phyloP scores from a whole-genome alignment of 2,329 filamentous ascomycete genomes.

The Diaporthe sp. region DNA sequence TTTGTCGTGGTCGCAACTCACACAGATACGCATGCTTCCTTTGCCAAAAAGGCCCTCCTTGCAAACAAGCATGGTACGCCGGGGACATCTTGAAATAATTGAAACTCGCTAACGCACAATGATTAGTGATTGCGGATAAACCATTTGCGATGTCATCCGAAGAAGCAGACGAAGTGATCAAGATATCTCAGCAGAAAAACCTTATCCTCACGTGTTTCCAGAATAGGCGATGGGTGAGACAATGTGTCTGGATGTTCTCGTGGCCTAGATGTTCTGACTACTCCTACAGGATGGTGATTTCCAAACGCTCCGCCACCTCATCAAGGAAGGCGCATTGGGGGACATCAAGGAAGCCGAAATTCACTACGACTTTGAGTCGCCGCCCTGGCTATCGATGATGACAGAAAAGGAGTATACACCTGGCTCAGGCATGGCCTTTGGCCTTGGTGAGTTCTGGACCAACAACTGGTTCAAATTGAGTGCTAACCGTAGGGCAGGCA shows the following conservation, averaged over 20 bases:
- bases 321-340: constrained; percentile 64
- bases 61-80: background rate
- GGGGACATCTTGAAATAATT: background rate
- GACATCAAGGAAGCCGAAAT: constrained; percentile 73
- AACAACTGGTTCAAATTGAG: background rate
- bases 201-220: constrained; percentile 2
- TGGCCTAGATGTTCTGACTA: background rate
- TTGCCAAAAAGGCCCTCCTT: constrained; percentile 63
- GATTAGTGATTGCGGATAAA: constrained; percentile 1
- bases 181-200: background rate
- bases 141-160: background rate
- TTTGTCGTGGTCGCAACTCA: constrained; percentile 66
- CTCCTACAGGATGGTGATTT: constrained; percentile 67
- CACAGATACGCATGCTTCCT: constrained; percentile 65
- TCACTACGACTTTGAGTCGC: constrained; percentile 68
- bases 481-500: constrained; percentile 48
- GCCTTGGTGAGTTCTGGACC: background rate
- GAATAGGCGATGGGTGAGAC: constrained; percentile 6
- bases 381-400: constrained; percentile 49
- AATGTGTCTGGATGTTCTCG: background rate
- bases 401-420: constrained; percentile 46
- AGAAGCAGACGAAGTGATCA: constrained; percentile 5
- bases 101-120: background rate
- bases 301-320: constrained; percentile 66
- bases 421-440: constrained; percentile 38